Evolutionary conservation across 306 rosid species (phyloP), one percentile per base, ranked within the genome.

Genomic region (Trifolium pratense): DNA sequence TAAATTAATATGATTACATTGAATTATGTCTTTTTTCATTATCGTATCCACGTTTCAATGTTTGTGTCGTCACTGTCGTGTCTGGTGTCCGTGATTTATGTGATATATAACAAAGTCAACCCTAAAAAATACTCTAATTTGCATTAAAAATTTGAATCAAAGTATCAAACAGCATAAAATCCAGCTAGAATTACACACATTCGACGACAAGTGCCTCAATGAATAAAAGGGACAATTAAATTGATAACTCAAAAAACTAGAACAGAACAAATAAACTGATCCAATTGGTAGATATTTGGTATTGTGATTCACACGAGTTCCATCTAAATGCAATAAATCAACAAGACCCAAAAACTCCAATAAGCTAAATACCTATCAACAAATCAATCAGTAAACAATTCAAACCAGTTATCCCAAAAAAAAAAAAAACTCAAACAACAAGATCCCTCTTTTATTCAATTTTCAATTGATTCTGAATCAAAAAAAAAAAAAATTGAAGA

Each of bases 381-480:
- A 11, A 81, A 78, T 77, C 73, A 61, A 58, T 58, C 55, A 48
- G 13, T 6, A 21, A 75, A 36, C 58, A 15, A 79, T 52, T 43
- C 29, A 46, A 67, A 14, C 21, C 66, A 29, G 32, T 29, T 20
- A 18, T 17, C 69, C 12, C 20, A 25, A 14, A 0, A 9, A 3
- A 21, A 52, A 23, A 51, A 15, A 21, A 2, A 31, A 1, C 2
- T 1, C 2, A 4, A 29, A 29, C 0, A 3, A 23, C 20, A 67
- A 40, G 23, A 17, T 36, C 71, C 39, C 15, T 31, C 48, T 57
- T 32, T 21, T 34, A 49, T 71, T 51, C 46, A 20, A 25, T 43
- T 63, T 23, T 58, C 7, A 57, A 21, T 46, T 17, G 12, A 15
- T 56, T 49, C 25, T 66, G 55, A 39, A 48, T 18, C 25, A 11